phyloP scores from a whole-genome alignment of 164 flowering plant genomes.

The Cinnamomum chago region DNA sequence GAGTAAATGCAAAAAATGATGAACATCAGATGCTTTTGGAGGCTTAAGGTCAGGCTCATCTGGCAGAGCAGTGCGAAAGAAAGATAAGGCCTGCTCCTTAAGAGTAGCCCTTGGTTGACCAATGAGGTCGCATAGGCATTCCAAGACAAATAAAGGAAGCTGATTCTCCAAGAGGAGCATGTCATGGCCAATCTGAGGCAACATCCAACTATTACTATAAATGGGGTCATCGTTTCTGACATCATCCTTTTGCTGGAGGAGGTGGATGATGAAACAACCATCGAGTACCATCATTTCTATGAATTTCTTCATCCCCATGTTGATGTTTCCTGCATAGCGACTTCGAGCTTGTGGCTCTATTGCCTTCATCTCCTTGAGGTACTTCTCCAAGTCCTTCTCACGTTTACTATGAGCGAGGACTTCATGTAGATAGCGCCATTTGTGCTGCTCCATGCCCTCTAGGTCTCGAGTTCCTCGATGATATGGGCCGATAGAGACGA shows the following conservation, averaged over 20 bases:
- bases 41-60: background rate
- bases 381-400: background rate
- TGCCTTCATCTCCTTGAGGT: background rate
- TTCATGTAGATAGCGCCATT: background rate
- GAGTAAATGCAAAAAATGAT: background rate
- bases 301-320: background rate
- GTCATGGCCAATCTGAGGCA: background rate
- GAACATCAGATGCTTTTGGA: background rate
- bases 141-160: constrained; percentile 6
- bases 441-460: constrained; percentile 20
- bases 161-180: constrained; percentile 8
- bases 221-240: background rate
- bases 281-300: constrained; percentile 11
- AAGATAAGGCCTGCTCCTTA: background rate
- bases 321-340: constrained; percentile 1
- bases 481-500: constrained; percentile 23
- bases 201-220: background rate
- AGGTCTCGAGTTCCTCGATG: constrained; percentile 4
- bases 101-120: background rate
- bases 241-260: background rate
- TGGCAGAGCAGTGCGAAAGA: background rate
- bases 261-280: constrained; percentile 5
- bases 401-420: background rate
- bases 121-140: background rate
- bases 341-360: background rate